Evolutionary conservation across 805 yeast species (phyloP).

Genomic region (Yamadazyma sp.): DNA sequence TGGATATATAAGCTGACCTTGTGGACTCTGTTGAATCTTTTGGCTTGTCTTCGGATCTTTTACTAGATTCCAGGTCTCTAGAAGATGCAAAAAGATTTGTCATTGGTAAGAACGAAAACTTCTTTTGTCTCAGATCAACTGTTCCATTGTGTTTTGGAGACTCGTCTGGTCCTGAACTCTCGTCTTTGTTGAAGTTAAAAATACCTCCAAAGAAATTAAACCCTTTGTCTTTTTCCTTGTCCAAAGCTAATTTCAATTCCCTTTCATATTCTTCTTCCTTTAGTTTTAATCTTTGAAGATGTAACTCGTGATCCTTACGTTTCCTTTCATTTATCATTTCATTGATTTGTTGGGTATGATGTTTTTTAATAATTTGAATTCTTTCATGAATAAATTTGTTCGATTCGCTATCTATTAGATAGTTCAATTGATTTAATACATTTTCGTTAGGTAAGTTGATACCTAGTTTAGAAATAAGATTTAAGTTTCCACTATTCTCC

Average conservation of each 20-base stretch:
- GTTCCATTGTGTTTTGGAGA: background rate
- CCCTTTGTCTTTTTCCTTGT: slow-evolving; percentile 17
- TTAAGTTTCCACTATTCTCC: slow-evolving; percentile 6
- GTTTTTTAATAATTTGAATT: slow-evolving; percentile 34
- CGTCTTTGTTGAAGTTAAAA: slow-evolving; percentile 8
- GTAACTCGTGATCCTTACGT: slow-evolving; percentile 36
- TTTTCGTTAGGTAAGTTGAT: slow-evolving; percentile 19
- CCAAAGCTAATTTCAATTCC: slow-evolving; percentile 26
- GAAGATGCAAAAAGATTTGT: slow-evolving; percentile 7
- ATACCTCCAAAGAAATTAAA: slow-evolving; percentile 9
- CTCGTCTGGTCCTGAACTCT: background rate
- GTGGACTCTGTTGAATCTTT: too few relatives aligned
- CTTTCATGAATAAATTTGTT: slow-evolving; percentile 36
- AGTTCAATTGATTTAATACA: slow-evolving; percentile 22
- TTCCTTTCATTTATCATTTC: slow-evolving; percentile 37
- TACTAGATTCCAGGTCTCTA: too few relatives aligned
- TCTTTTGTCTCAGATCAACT: slow-evolving; percentile 2
- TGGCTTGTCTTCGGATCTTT: slow-evolving; percentile 18
- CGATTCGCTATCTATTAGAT: slow-evolving; percentile 33
- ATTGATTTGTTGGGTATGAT: slow-evolving; percentile 35
- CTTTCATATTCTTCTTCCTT: slow-evolving; percentile 40
- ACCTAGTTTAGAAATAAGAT: slow-evolving; percentile 5
- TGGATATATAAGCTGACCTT: too few relatives aligned
- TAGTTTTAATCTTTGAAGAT: slow-evolving; percentile 28
- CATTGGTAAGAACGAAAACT: slow-evolving; percentile 19